Evolutionary conservation across 2,329 filamentous ascomycete genomes (phyloP).

Genomic region (Phialophora verrucosa): DNA sequence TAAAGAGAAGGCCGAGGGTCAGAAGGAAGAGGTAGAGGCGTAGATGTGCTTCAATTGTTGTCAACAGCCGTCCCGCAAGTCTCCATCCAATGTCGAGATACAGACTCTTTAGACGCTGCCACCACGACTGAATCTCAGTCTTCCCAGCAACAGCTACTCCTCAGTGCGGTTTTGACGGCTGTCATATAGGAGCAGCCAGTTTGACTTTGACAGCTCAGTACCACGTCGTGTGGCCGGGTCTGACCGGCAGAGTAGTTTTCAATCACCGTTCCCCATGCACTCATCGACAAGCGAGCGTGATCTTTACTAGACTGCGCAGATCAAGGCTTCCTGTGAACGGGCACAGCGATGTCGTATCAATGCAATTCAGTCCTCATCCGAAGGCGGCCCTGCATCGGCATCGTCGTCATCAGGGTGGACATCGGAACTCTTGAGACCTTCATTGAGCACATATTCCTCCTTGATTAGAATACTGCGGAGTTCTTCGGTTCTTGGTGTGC

Average conservation of each 20-base stretch:
- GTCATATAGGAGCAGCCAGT: background rate
- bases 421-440: slow-evolving; percentile 47
- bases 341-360: background rate
- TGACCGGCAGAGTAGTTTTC: background rate
- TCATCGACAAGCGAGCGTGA: background rate
- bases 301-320: background rate
- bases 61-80: background rate
- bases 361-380: slow-evolving; percentile 34
- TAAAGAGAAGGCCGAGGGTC: slow-evolving; percentile 21
- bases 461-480: slow-evolving; percentile 51
- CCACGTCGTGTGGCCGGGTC: background rate
- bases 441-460: slow-evolving; percentile 55
- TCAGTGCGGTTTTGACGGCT: background rate
- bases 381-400: slow-evolving; percentile 34
- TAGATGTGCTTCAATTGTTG: slow-evolving; percentile 38
- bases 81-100: background rate
- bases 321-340: background rate
- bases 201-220: background rate
- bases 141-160: background rate
- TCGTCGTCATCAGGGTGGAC: slow-evolving; percentile 45
- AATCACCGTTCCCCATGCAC: background rate
- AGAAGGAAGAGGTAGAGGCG: slow-evolving; percentile 39
- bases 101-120: background rate
- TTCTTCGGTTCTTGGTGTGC: slow-evolving; percentile 50
- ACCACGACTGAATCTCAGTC: background rate